Percentiles rank a stretch among this genome's conserved stretches.
These are phyloP conservation scores for Phaeosphaeria sp. DNA, from an alignment of 2,329 filamentous ascomycete species.

Conservation along the genomic window DNA sequence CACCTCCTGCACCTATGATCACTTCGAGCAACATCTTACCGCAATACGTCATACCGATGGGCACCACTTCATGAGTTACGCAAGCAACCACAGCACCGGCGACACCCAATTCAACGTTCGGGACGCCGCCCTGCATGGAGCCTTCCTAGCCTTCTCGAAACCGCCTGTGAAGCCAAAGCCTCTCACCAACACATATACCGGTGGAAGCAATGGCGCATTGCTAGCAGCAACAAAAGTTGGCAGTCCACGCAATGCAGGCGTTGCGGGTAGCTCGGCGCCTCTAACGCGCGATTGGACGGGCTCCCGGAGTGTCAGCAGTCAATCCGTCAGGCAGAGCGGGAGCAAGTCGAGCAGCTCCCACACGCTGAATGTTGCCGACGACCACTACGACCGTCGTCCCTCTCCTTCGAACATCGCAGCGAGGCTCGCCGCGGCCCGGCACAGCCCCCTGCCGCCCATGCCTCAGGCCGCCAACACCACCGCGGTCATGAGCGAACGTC, in stretches of 20 bases:
- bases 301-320: conserved; percentile 26
- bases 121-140: conserved; percentile 58
- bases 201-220: conserved; percentile 51
- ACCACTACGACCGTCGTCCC: conserved; percentile 44
- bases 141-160: conserved; percentile 57
- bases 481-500: conserved; percentile 25
- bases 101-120: conserved; percentile 47
- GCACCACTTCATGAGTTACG: conserved; percentile 44
- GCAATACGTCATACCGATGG: conserved; percentile 40
- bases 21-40: conserved; percentile 1
- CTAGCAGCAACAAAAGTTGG: conserved; percentile 54
- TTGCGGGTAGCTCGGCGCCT: conserved; percentile 23
- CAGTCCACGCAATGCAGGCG: conserved; percentile 24
- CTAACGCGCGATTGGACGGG: conserved; percentile 41
- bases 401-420: conserved; percentile 69
- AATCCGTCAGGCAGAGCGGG: conserved; percentile 29
- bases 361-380: conserved; percentile 39
- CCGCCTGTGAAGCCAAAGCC: conserved; percentile 52
- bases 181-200: conserved; percentile 48
- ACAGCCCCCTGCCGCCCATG: conserved; percentile 53
- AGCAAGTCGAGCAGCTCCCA: conserved; percentile 40
- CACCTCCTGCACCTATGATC: conserved; percentile 10
- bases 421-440: conserved; percentile 67
- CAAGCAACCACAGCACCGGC: conserved; percentile 40
- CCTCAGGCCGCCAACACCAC: conserved; percentile 17